Conservation (phyloP, 2,329 filamentous ascomycete species). For the Phoma sp. region DNA sequence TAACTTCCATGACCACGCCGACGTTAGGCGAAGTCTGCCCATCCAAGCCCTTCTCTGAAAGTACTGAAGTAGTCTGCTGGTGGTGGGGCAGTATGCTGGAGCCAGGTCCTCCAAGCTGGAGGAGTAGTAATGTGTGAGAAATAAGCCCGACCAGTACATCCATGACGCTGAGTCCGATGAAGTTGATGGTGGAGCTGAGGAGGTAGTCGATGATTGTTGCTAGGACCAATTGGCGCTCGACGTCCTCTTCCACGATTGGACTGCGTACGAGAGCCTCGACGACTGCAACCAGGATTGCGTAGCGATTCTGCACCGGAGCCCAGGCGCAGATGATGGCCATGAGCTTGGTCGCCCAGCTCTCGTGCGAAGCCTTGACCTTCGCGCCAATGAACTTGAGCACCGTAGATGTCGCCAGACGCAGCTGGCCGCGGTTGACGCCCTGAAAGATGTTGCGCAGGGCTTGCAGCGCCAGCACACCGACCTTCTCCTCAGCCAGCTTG, state of each 20-base stretch:
- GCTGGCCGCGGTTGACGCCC: constrained; percentile 80
- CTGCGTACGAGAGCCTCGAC: constrained; percentile 77
- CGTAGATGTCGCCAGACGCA: constrained; percentile 76
- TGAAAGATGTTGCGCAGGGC: constrained; percentile 88
- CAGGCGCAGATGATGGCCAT: constrained; percentile 82
- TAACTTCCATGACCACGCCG: constrained; percentile 49
- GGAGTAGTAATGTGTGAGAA: constrained; percentile 78
- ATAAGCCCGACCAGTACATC: constrained; percentile 87
- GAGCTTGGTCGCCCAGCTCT: constrained; percentile 81
- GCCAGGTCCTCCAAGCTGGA: constrained; percentile 67
- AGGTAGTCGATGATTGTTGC: constrained; percentile 82
- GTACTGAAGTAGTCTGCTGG: constrained; percentile 44
- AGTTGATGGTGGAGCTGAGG: constrained; percentile 85
- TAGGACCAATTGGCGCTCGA: constrained; percentile 77
- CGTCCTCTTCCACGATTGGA: constrained; percentile 72
- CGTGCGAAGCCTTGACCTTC: constrained; percentile 49
- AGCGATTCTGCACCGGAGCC: constrained; percentile 94
- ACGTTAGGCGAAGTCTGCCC: constrained; percentile 27
- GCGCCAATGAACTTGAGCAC: constrained; percentile 74
- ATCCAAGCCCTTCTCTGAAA: constrained; percentile 30
- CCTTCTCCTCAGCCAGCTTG: constrained; percentile 87
- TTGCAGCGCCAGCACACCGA: constrained; percentile 81
- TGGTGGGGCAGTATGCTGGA: constrained; percentile 49
- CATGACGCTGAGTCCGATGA: constrained; percentile 96
- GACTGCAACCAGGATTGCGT: constrained; percentile 83